Percentiles rank a stretch among this genome's conserved stretches.
These are phyloP conservation scores for Aspergillus sclerotiicarbonarius DNA, from an alignment of 495 filamentous ascomycete species.

Conservation along the genomic window DNA sequence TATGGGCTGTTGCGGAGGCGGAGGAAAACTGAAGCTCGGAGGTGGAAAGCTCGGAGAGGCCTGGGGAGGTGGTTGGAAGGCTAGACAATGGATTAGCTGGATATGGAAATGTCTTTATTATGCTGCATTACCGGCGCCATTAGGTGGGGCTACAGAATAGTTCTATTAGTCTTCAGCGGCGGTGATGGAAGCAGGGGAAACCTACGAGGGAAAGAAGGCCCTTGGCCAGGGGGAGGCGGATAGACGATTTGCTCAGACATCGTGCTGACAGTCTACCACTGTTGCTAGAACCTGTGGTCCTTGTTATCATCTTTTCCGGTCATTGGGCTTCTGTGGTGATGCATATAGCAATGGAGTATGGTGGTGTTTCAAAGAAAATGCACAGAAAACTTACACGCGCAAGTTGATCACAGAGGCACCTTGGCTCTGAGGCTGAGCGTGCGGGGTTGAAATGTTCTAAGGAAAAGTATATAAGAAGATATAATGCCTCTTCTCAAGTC, in stretches of 20 bases:
- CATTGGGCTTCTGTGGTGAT: no score
- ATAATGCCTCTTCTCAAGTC: neutral
- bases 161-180: neutral
- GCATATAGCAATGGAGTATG: neutral
- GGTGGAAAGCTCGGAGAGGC: conserved; percentile 9
- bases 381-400: neutral
- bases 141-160: conserved; percentile 5
- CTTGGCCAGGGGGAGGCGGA: conserved; percentile 15
- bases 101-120: no score
- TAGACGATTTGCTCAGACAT: conserved; percentile 16
- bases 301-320: no score
- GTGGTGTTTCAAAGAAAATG: neutral
- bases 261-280: neutral
- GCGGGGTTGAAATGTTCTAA: no score
- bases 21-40: conserved; percentile 11
- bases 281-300: no score
- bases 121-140: conserved; percentile 3
- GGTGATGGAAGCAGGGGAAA: neutral
- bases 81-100: conserved; percentile 2
- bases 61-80: conserved; percentile 14
- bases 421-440: no score
- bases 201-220: conserved; percentile 11
- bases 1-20: conserved; percentile 5
- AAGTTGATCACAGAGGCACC: no score
- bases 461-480: neutral